Percentiles rank a stretch among this genome's conserved stretches.
These are phyloP conservation scores for Allodekkera sacchari DNA, from an alignment of 805 yeast genomes.

Conservation along the genomic window DNA sequence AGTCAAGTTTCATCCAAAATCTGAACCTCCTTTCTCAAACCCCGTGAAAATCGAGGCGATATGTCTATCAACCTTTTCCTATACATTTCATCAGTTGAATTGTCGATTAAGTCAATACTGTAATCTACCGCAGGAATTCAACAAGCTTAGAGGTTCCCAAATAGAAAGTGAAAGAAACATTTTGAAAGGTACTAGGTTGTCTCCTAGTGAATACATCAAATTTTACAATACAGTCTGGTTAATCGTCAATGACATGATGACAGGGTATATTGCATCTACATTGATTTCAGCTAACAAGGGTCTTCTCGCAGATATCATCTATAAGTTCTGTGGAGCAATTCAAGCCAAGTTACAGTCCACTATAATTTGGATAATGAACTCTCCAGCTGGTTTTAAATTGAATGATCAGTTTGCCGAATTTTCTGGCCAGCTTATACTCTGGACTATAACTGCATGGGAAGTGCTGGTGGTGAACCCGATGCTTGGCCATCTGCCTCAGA, in stretches of 20 bases:
- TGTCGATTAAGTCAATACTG: constrained; percentile 67
- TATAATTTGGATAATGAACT: constrained; percentile 69
- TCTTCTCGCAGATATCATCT: constrained; percentile 5
- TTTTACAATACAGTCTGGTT: constrained; percentile 88
- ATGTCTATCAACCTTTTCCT: constrained; percentile 7
- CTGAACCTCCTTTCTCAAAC: too few species aligned
- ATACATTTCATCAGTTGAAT: constrained; percentile 69
- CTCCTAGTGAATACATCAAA: constrained; percentile 54
- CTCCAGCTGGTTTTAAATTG: constrained; percentile 91
- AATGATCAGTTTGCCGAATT: constrained; percentile 81
- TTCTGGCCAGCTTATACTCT: constrained; percentile 75
- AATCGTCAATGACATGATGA: constrained; percentile 67
- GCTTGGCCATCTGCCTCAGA: constrained; percentile 7
- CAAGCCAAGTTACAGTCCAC: constrained; percentile 26
- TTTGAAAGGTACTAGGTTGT: constrained; percentile 29
- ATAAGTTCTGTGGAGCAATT: constrained; percentile 24
- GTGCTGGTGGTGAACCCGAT: constrained; percentile 10
- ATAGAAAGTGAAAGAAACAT: constrained; percentile 33
- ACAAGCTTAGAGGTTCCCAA: constrained; percentile 34
- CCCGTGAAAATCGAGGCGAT: constrained; percentile 1
- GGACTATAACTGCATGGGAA: constrained; percentile 74
- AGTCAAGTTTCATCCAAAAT: constrained; percentile 5
- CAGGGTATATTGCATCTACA: constrained; percentile 59
- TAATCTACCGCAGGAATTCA: constrained; percentile 72
- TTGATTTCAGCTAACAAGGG: constrained; percentile 23